Conservation (phyloP, 495 filamentous ascomycete species). For the Entonaema liquescens region DNA sequence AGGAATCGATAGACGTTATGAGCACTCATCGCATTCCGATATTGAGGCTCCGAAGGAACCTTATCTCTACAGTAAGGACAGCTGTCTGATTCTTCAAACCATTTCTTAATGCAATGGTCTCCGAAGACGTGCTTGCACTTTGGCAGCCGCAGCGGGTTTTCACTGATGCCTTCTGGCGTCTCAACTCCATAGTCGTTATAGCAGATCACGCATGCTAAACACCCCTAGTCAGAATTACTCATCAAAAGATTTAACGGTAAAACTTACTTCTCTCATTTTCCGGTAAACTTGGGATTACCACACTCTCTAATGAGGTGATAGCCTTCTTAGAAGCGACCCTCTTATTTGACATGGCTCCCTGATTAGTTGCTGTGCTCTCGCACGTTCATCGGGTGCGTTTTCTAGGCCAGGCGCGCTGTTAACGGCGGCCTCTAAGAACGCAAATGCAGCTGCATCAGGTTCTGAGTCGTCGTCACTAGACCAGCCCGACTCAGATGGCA, state of each 20-base stretch:
- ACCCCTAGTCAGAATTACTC: conserved; percentile 14
- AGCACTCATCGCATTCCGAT: conserved; percentile 26
- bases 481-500: conserved; percentile 20
- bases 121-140: conserved; percentile 68
- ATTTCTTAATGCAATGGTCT: conserved; percentile 67
- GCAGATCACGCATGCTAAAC: conserved; percentile 63
- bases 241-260: neutral
- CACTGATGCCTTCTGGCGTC: conserved; percentile 61
- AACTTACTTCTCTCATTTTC: conserved; percentile 60
- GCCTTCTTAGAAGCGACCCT: conserved; percentile 57
- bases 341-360: conserved; percentile 51
- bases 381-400: conserved; percentile 39
- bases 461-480: conserved; percentile 38
- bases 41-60: conserved; percentile 57
- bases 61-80: conserved; percentile 68
- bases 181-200: conserved; percentile 63
- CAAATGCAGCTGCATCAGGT: conserved; percentile 25
- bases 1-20: conserved; percentile 38
- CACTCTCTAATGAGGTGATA: conserved; percentile 54
- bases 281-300: conserved; percentile 52
- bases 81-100: conserved; percentile 66
- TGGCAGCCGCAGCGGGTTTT: conserved; percentile 60
- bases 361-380: conserved; percentile 49
- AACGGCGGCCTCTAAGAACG: conserved; percentile 26
- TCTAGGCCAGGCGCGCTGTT: conserved; percentile 7